phyloP scores from a whole-genome alignment of 345 rosid genomes.

The Lepidium sativum region DNA sequence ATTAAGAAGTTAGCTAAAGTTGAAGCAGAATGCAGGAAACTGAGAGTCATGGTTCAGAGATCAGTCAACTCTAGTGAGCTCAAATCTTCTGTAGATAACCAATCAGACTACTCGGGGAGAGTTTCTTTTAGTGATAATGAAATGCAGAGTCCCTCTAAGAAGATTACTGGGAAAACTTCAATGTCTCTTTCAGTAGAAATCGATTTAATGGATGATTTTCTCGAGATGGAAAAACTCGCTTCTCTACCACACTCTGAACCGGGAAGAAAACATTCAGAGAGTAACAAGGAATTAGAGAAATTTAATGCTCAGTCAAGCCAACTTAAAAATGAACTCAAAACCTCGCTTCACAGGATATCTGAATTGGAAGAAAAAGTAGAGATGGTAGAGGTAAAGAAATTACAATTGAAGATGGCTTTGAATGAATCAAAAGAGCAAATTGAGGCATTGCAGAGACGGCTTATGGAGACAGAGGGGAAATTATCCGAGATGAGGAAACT shows the following conservation, averaged over 20 bases:
- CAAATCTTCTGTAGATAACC: slow-evolving; percentile 62
- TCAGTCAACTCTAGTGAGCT: slow-evolving; percentile 43
- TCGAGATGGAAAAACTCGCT: slow-evolving; percentile 89
- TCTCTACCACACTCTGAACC: slow-evolving; percentile 41
- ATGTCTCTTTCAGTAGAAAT: slow-evolving; percentile 39
- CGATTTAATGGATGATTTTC: slow-evolving; percentile 93
- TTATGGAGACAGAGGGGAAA: slow-evolving; percentile 17
- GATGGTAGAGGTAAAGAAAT: slow-evolving; percentile 30
- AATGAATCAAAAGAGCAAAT: slow-evolving; percentile 18
- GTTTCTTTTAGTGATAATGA: slow-evolving; percentile 43
- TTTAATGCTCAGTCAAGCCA: slow-evolving; percentile 23
- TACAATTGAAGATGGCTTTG: slow-evolving; percentile 29
- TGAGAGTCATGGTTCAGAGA: slow-evolving; percentile 46
- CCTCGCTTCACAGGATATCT: slow-evolving; percentile 37
- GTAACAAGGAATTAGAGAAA: slow-evolving; percentile 25
- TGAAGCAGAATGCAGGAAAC: slow-evolving; percentile 71
- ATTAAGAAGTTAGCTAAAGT: slow-evolving; percentile 66
- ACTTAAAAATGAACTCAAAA: slow-evolving; percentile 41
- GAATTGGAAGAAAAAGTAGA: slow-evolving; percentile 58
- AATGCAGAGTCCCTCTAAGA: slow-evolving; percentile 37
- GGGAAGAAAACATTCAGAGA: slow-evolving; percentile 28
- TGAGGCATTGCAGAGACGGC: slow-evolving; percentile 14
- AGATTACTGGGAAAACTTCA: slow-evolving; percentile 24
- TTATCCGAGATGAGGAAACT: slow-evolving; percentile 31
- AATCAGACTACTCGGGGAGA: slow-evolving; percentile 55